Conservation (phyloP, 768 basidiomycete genomes). For the Jaapia argillacea region DNA sequence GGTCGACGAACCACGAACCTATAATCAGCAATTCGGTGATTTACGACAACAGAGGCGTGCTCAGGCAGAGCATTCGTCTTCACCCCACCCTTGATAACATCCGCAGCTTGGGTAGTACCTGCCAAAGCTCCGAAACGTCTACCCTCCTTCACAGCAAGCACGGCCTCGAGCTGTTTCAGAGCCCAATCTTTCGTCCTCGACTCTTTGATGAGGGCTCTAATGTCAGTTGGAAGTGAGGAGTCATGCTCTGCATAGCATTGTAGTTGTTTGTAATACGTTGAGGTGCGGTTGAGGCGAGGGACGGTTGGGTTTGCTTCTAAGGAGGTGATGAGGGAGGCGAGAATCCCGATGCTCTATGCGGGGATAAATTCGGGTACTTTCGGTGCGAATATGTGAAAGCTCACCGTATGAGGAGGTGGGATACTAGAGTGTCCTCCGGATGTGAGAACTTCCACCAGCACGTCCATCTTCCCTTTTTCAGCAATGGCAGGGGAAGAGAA, state of each 20-base stretch:
- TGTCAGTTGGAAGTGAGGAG: slow-evolving; percentile 35
- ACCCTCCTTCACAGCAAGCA: slow-evolving; percentile 27
- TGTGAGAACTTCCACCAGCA: slow-evolving; percentile 51
- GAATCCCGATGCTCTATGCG: slow-evolving; percentile 67
- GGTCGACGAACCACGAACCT: slow-evolving; percentile 26
- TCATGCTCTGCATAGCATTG: slow-evolving; percentile 61
- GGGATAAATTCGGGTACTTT: too few species aligned
- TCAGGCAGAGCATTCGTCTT: slow-evolving; percentile 80
- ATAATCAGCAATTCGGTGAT: slow-evolving; percentile 58
- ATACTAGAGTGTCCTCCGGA: slow-evolving; percentile 83
- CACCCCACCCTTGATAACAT: slow-evolving; percentile 56
- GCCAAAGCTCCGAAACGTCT: slow-evolving; percentile 33
- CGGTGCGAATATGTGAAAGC: slow-evolving; percentile 7
- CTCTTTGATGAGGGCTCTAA: slow-evolving; percentile 37
- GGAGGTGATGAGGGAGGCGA: slow-evolving; percentile 57
- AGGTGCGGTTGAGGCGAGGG: slow-evolving; percentile 38
- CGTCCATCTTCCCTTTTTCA: slow-evolving; percentile 66
- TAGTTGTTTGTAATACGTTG: slow-evolving; percentile 48
- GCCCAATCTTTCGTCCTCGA: slow-evolving; percentile 40
- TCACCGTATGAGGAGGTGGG: slow-evolving; percentile 72
- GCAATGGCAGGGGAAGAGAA: slow-evolving; percentile 56
- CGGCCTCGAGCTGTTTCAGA: slow-evolving; percentile 40
- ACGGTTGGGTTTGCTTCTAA: slow-evolving; percentile 58
- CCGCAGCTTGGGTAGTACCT: slow-evolving; percentile 71
- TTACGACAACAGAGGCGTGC: slow-evolving; percentile 54